Conservation (phyloP, 208 protist species). For the Trypanosoma lewisi region DNA sequence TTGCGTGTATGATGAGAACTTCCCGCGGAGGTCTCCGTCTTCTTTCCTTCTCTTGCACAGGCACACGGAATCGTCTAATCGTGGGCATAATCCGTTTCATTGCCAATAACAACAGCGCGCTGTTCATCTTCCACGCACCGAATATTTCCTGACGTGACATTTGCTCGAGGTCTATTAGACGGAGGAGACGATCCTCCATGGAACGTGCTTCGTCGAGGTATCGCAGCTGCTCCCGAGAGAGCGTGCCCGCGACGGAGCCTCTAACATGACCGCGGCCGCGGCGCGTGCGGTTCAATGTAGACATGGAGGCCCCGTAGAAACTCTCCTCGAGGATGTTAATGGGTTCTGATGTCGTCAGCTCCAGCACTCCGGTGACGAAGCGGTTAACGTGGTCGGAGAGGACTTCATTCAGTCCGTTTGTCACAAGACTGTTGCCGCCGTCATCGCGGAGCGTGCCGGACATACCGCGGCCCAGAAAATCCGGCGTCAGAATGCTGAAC, state of each 20-base stretch:
- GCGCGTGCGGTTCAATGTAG: background rate
- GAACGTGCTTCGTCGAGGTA: constrained; percentile 51
- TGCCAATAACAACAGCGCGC: constrained; percentile 53
- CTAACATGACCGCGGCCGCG: background rate
- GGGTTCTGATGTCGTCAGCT: constrained; percentile 32
- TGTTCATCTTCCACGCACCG: constrained; percentile 58
- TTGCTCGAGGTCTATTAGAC: constrained; percentile 66
- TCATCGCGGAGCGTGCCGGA: constrained; percentile 38
- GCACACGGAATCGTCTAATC: constrained; percentile 40
- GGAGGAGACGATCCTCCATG: constrained; percentile 36
- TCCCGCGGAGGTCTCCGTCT: constrained; percentile 6
- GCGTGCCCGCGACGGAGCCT: background rate
- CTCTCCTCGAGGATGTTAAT: constrained; percentile 49
- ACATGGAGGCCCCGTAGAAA: constrained; percentile 15
- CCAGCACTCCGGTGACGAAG: constrained; percentile 51
- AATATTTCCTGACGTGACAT: constrained; percentile 54
- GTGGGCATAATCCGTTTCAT: constrained; percentile 65
- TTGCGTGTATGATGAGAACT: constrained; percentile 64
- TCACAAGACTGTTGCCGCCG: constrained; percentile 34
- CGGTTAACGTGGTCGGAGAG: constrained; percentile 36
- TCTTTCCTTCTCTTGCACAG: background rate
- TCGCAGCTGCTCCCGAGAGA: constrained; percentile 21
- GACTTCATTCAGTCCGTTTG: constrained; percentile 70
- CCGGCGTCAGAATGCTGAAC: background rate
- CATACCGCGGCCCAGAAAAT: background rate